A percentile compares a stretch with the other conserved stretches of the same genome.
Conservation (phyloP, 2,329 filamentous ascomycete species). For the Hymenoscyphus occultus region DNA sequence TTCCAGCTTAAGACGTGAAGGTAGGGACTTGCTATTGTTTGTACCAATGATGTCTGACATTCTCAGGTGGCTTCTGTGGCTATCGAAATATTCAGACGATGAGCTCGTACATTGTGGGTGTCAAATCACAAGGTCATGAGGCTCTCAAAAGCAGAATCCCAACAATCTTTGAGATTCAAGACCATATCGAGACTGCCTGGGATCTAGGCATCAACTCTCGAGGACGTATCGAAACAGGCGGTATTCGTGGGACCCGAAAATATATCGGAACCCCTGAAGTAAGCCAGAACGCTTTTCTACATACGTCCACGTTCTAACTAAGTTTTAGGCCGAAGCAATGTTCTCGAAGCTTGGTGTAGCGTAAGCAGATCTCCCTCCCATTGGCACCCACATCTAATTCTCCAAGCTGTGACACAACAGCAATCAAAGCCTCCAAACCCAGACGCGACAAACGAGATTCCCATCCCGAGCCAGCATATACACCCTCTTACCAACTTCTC, state of each 20-base stretch:
- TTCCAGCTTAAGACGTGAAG: constrained; percentile 75
- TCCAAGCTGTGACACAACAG: constrained; percentile 59
- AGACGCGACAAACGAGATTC: constrained; percentile 40
- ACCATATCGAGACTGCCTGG: constrained; percentile 85
- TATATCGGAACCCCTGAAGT: constrained; percentile 94
- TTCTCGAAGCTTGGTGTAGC: constrained; percentile 67
- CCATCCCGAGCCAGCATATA: constrained; percentile 11
- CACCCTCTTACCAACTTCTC: constrained; percentile 44
- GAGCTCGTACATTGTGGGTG: constrained; percentile 69
- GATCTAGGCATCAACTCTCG: constrained; percentile 75
- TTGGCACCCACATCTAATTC: background rate
- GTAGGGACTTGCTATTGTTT: constrained; percentile 37
- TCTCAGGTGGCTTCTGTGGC: constrained; percentile 79
- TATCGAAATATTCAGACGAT: constrained; percentile 96
- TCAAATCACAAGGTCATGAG: constrained; percentile 54
- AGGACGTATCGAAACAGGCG: constrained; percentile 78
- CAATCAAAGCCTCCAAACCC: constrained; percentile 51
- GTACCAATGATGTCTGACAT: constrained; percentile 5
- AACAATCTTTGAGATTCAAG: constrained; percentile 77
- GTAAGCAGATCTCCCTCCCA: constrained; percentile 41
- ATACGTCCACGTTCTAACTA: constrained; percentile 12
- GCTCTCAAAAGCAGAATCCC: constrained; percentile 63
- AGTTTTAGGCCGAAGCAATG: constrained; percentile 68
- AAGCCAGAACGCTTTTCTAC: constrained; percentile 25
- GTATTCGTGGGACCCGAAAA: constrained; percentile 83